These are phyloP conservation scores for Globisporangium splendens DNA, from an alignment of 352 stramenopile genomes.

Conservation along the genomic window DNA sequence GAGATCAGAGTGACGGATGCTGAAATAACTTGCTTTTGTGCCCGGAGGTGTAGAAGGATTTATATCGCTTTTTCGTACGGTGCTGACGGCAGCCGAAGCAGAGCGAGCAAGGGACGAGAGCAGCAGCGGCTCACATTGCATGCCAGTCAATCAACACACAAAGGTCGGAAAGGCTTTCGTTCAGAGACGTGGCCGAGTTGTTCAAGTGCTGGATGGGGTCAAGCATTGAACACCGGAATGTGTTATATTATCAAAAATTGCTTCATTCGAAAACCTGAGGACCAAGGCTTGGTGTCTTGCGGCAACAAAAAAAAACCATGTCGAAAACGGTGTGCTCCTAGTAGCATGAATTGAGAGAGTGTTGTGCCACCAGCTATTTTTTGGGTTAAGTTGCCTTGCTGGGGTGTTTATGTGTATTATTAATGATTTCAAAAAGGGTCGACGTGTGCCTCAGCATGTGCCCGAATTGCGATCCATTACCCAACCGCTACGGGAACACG, in stretches of 20 bases:
- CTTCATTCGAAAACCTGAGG: too few relatives aligned
- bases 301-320: not conserved
- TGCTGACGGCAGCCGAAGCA: conserved; percentile 19
- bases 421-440: not conserved
- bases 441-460: conserved; percentile 20
- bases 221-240: not conserved
- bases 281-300: too few relatives aligned
- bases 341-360: not conserved
- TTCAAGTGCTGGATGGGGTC: not conserved
- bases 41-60: conserved; percentile 33
- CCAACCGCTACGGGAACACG: not conserved
- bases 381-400: not conserved
- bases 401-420: not conserved
- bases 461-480: conserved; percentile 33
- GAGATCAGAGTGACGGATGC: not conserved
- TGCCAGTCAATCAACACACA: conserved; percentile 15
- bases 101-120: not conserved
- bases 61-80: conserved; percentile 41
- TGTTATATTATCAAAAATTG: too few relatives aligned
- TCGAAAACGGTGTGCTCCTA: not conserved
- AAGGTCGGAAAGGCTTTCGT: not conserved
- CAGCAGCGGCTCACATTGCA: conserved; percentile 4
- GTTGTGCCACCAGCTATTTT: not conserved
- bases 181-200: not conserved
- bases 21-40: not conserved